These are phyloP conservation scores for Eimeria necatrix DNA, from an alignment of 169 alveolate genomes.

Conservation along the genomic window DNA sequence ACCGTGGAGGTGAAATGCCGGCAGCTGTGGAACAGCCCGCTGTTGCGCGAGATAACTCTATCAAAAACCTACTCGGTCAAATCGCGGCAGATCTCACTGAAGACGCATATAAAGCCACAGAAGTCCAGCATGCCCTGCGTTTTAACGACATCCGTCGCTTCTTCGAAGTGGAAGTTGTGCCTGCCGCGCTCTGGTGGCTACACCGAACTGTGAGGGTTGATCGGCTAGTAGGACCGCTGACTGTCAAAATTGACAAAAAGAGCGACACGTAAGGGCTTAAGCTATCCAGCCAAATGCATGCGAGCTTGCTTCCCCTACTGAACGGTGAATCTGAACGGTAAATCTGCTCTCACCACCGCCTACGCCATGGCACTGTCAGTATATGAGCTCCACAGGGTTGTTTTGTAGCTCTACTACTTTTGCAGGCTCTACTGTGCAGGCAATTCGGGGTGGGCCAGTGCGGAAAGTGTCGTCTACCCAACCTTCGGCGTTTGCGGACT, in stretches of 20 bases:
- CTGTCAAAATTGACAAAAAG: background rate
- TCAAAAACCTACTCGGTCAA: background rate
- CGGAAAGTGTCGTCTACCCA: conserved; percentile 39
- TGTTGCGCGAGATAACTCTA: background rate
- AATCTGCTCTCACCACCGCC: background rate
- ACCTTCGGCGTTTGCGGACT: conserved; percentile 11
- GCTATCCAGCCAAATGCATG: background rate
- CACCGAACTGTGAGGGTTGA: conserved; percentile 29
- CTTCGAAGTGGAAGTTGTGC: conserved; percentile 48
- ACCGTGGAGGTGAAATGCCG: background rate
- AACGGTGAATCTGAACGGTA: background rate
- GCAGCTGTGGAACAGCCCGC: background rate
- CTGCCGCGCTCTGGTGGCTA: conserved; percentile 67
- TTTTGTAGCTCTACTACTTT: background rate
- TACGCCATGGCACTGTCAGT: too few species aligned
- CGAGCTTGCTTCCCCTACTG: background rate
- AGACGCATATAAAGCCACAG: background rate
- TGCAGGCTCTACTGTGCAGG: conserved; percentile 15
- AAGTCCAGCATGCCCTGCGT: conserved; percentile 3
- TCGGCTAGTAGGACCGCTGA: conserved; percentile 13
- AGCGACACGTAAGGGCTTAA: background rate
- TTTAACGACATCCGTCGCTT: conserved; percentile 14
- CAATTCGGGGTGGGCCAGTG: background rate
- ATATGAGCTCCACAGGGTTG: too few species aligned
- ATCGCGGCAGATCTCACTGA: background rate